These are phyloP conservation scores for Botrytis hyacinthi DNA, from an alignment of 2,329 filamentous ascomycete genomes.

Conservation along the genomic window DNA sequence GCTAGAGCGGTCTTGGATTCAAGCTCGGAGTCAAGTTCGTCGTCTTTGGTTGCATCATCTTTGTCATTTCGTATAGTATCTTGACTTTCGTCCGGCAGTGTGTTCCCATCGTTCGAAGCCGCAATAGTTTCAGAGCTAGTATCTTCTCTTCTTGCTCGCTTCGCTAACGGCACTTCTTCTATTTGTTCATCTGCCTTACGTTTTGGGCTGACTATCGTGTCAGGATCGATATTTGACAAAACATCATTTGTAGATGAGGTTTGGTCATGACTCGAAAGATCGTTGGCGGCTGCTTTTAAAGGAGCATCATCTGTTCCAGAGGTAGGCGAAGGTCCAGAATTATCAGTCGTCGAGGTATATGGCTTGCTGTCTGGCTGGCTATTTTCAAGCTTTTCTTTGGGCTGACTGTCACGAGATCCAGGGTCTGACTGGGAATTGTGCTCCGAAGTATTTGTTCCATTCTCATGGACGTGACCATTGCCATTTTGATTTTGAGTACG, in stretches of 20 bases:
- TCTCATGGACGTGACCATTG: slow-evolving; percentile 6
- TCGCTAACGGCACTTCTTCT: slow-evolving; percentile 6
- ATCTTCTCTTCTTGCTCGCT: slow-evolving; percentile 7
- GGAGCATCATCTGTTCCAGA: slow-evolving; percentile 30
- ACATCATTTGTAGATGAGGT: slow-evolving; percentile 11
- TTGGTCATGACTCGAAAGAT: slow-evolving; percentile 31
- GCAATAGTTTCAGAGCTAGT: background rate
- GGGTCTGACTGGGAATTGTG: slow-evolving; percentile 12
- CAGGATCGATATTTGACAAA: slow-evolving; percentile 3
- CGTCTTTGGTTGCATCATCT: background rate
- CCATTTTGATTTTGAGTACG: slow-evolving; percentile 9
- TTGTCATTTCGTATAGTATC: background rate
- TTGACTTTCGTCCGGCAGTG: background rate
- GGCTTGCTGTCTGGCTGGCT: background rate
- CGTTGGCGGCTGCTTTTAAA: slow-evolving; percentile 34
- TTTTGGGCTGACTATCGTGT: slow-evolving; percentile 14
- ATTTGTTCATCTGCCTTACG: slow-evolving; percentile 18
- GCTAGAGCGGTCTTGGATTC: background rate
- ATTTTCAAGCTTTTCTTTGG: slow-evolving; percentile 26
- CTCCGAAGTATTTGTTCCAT: slow-evolving; percentile 18
- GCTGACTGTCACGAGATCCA: background rate
- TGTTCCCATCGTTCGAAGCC: background rate
- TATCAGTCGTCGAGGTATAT: background rate
- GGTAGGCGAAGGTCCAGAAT: background rate
- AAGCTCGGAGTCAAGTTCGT: background rate